Evolutionary conservation across 495 filamentous ascomycete species (phyloP), one percentile per base, ranked within the genome.

Genomic region (Penicillium alfredii): DNA sequence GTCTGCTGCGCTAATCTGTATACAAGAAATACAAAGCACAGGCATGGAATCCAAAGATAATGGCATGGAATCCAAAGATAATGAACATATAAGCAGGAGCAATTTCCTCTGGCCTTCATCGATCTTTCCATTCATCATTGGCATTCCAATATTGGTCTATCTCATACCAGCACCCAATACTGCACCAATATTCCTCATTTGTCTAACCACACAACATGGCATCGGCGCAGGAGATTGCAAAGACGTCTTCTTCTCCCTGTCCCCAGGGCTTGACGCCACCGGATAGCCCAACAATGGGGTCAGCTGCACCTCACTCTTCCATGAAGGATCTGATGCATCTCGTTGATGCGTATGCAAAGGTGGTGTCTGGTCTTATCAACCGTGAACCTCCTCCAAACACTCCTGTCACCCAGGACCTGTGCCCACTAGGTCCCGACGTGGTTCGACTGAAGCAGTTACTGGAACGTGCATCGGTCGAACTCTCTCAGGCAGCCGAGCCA

Each of bases 351-450:
- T 35, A 43, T 40, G 25, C 43, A 19, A 43, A 36, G 10, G 21
- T 21, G 28, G 24, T 43, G 25, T n/a, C n/a, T n/a, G 26, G 33
- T 28, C 34, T 48, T 42, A 27, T 38, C 21, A n/a, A n/a, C n/a
- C n/a, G n/a, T n/a, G n/a, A n/a, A n/a, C n/a, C n/a, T n/a, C 39
- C 45, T 40, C 39, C 30, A 42, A 48, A 43, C 21, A 43, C 39
- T 27, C 35, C 39, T 38, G 20, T 43, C 31, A 34, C 11, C 30
- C 26, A 36, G 40, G 25, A 43, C 14, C 23, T 39, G 4, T 48
- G 13, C 33, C 30, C 8, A 43, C 15, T 28, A 29, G 23, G 16
- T 16, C 44, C 25, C 14, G 40, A 40, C 20, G 22, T 42, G 26
- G 11, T 39, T 30, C 33, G 8, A 35, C 33, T 47, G 38, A 37